Evolutionary conservation across 495 filamentous ascomycete genomes (phyloP).

Genomic region (Cryomyces antarcticus): DNA sequence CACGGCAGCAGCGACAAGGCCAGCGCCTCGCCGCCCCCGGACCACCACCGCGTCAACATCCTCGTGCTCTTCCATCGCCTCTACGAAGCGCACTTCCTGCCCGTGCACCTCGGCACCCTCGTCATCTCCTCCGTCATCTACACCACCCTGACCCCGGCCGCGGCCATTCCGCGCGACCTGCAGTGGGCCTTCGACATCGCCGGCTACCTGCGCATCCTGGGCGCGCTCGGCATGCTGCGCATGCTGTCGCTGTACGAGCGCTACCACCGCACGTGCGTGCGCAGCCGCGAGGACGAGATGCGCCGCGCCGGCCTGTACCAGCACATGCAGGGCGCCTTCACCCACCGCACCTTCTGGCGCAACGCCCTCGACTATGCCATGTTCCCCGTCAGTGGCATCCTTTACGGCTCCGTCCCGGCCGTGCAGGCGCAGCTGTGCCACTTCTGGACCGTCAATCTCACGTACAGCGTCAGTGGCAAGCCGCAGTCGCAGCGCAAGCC

Average conservation of each 20-base stretch:
- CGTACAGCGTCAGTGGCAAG: slow-evolving; percentile 49
- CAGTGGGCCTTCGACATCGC: slow-evolving; percentile 33
- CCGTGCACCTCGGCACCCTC: slow-evolving; percentile 38
- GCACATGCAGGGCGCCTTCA: slow-evolving; percentile 34
- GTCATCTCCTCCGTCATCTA: slow-evolving; percentile 37
- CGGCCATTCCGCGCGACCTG: slow-evolving; percentile 27
- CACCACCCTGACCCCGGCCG: slow-evolving; percentile 25
- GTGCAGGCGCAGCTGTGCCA: slow-evolving; percentile 42
- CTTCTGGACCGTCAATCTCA: slow-evolving; percentile 43
- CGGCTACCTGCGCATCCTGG: slow-evolving; percentile 31
- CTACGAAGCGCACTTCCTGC: slow-evolving; percentile 51
- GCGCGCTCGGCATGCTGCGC: slow-evolving; percentile 37
- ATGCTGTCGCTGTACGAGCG: slow-evolving; percentile 40
- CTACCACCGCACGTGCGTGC: slow-evolving; percentile 36
- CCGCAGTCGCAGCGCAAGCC: background rate
- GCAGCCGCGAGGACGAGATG: slow-evolving; percentile 39
- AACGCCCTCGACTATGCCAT: slow-evolving; percentile 34
- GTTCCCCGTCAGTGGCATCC: slow-evolving; percentile 37
- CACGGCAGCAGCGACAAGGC: slow-evolving; percentile 12
- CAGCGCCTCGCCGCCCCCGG: background rate
- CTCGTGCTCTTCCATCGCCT: slow-evolving; percentile 33
- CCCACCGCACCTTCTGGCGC: slow-evolving; percentile 28
- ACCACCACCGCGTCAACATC: slow-evolving; percentile 3
- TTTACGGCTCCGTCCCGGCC: slow-evolving; percentile 41
- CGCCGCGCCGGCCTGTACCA: slow-evolving; percentile 29